Conservation (phyloP, 2,329 filamentous ascomycete species). For the Penicillium sumatraense region DNA sequence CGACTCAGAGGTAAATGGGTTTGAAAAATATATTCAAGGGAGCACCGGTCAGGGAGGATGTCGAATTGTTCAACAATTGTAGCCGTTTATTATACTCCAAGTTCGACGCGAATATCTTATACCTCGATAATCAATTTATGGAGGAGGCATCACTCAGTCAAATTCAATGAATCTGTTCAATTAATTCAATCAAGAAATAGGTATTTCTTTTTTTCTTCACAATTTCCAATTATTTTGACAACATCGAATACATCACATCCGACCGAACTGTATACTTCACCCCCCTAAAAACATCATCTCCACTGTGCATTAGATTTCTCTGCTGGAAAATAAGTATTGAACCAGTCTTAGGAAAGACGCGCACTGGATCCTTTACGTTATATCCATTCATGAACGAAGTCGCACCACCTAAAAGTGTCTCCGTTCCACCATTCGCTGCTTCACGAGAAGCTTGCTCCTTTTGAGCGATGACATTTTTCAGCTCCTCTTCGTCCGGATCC, state of each 20-base stretch:
- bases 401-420: constrained; percentile 56
- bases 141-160: too few relatives aligned
- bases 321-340: constrained; percentile 63
- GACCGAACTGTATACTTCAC: constrained; percentile 61
- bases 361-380: constrained; percentile 36
- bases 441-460: background rate
- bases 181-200: too few relatives aligned
- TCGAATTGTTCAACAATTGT: too few relatives aligned
- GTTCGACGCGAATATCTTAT: too few relatives aligned
- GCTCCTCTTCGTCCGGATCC: constrained; percentile 25
- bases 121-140: too few relatives aligned
- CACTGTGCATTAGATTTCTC: constrained; percentile 55
- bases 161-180: too few relatives aligned
- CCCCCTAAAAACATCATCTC: constrained; percentile 59
- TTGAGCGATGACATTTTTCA: constrained; percentile 3
- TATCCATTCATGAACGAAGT: constrained; percentile 55
- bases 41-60: too few relatives aligned
- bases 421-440: constrained; percentile 10
- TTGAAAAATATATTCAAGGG: too few relatives aligned
- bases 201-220: background rate
- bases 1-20: too few relatives aligned
- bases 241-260: constrained; percentile 56
- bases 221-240: background rate
- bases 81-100: too few relatives aligned
- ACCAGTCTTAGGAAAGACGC: constrained; percentile 57